These are phyloP conservation scores for Encephalitozoon hellem DNA, from an alignment of 371 early-diverging fungal species.

Conservation along the genomic window DNA sequence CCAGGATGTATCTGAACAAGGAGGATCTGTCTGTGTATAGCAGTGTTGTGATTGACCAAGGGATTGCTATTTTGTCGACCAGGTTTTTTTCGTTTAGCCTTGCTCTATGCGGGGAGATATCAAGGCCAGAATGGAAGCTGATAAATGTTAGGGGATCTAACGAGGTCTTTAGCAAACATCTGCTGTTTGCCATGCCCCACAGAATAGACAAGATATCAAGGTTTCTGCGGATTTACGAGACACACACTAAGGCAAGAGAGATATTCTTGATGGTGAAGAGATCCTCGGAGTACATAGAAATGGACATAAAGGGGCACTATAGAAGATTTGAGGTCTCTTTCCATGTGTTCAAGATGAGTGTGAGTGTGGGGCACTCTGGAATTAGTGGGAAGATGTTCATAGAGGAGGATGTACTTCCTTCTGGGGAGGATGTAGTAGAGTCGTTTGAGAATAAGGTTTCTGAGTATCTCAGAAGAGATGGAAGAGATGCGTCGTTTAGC, in stretches of 20 bases:
- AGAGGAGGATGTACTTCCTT: background rate
- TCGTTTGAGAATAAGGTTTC: background rate
- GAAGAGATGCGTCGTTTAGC: background rate
- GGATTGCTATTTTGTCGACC: constrained; percentile 16
- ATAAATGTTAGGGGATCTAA: constrained; percentile 3
- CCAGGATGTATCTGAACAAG: constrained; percentile 37
- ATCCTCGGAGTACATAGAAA: background rate
- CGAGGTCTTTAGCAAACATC: background rate
- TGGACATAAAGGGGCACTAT: background rate
- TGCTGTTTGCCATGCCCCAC: background rate
- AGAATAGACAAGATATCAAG: background rate
- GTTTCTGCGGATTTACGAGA: background rate
- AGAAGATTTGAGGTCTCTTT: background rate
- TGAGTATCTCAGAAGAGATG: background rate
- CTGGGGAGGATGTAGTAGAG: background rate
- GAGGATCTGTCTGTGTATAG: constrained; percentile 20
- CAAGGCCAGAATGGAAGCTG: constrained; percentile 35
- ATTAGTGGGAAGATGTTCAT: background rate
- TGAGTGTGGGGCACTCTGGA: background rate
- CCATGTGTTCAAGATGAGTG: background rate
- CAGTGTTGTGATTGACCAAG: constrained; percentile 16
- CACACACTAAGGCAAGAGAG: background rate
- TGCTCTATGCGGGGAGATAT: constrained; percentile 30
- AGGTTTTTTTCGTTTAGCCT: constrained; percentile 21
- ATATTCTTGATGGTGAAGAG: background rate